Conservation (phyloP, 345 rosid species). For the Laguncularia racemosa region DNA sequence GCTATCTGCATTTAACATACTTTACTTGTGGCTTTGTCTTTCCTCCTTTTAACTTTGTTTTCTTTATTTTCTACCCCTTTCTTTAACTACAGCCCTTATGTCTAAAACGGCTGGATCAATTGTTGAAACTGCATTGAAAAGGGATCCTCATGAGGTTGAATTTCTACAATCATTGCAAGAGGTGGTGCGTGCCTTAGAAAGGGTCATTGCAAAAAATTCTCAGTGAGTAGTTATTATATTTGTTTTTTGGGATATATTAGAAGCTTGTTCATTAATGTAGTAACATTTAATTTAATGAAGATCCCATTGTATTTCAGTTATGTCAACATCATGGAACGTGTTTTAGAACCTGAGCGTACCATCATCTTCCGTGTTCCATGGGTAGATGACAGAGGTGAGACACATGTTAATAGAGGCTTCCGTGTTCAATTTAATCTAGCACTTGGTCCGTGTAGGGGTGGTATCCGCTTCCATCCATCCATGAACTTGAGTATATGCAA, state of each 20-base stretch:
- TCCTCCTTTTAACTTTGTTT: neutral
- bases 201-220: conserved; percentile 93
- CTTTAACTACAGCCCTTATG: conserved; percentile 80
- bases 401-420: conserved; percentile 92
- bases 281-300: conserved; percentile 3
- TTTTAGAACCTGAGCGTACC: conserved; percentile 91
- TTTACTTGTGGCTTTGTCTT: too few species aligned
- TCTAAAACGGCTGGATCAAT: conserved; percentile 99
- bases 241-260: too few species aligned
- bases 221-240: conserved; percentile 52
- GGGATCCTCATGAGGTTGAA: conserved; percentile 95
- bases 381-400: conserved; percentile 98
- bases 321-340: conserved; percentile 90
- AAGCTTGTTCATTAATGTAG: too few species aligned
- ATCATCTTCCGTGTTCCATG: conserved; percentile 93
- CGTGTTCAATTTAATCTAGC: conserved; percentile 96
- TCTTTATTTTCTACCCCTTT: neutral
- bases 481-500: conserved; percentile 86
- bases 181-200: conserved; percentile 92
- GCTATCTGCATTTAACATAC: too few species aligned
- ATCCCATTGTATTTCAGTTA: conserved; percentile 46
- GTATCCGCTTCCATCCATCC: conserved; percentile 89
- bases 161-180: conserved; percentile 95
- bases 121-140: conserved; percentile 73
- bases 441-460: conserved; percentile 95